Conservation (phyloP, 305 asterid species). For the Salvia sclarea region DNA sequence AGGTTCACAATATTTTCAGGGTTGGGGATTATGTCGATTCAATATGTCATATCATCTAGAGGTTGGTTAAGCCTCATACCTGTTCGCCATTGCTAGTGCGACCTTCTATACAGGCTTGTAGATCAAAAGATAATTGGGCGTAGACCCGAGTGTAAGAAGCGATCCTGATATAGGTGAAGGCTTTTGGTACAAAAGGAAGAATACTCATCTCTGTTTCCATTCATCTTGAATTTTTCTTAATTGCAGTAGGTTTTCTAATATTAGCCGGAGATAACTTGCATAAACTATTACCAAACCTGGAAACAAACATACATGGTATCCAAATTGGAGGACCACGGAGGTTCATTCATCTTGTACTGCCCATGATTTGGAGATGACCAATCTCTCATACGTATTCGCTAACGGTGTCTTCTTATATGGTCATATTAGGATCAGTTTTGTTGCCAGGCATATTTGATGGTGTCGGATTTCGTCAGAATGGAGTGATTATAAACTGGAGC, state of each 20-base stretch:
- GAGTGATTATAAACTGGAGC: conserved; percentile 37
- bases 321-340: conserved; percentile 26
- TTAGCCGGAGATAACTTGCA: conserved; percentile 44
- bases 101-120: conserved; percentile 45
- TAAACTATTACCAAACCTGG: conserved; percentile 26
- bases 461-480: conserved; percentile 34
- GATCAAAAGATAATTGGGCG: conserved; percentile 44
- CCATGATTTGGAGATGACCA: conserved; percentile 38
- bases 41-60: conserved; percentile 42
- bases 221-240: conserved; percentile 46
- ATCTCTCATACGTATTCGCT: conserved; percentile 45
- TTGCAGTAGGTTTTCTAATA: conserved; percentile 43
- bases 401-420: conserved; percentile 38
- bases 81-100: conserved; percentile 32
- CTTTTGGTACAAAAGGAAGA: conserved; percentile 41
- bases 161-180: conserved; percentile 45
- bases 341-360: conserved; percentile 33
- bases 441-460: conserved; percentile 30
- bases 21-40: conserved; percentile 42
- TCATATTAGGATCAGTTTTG: conserved; percentile 34
- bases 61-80: conserved; percentile 49
- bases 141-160: conserved; percentile 35
- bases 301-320: conserved; percentile 12
- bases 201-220: conserved; percentile 28
- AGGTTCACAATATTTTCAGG: conserved; percentile 16